A percentile compares a stretch with the other conserved stretches of the same genome.
These are phyloP conservation scores for Calamus simplicifolius DNA, from an alignment of 176 grass and related monocot species.

Conservation along the genomic window DNA sequence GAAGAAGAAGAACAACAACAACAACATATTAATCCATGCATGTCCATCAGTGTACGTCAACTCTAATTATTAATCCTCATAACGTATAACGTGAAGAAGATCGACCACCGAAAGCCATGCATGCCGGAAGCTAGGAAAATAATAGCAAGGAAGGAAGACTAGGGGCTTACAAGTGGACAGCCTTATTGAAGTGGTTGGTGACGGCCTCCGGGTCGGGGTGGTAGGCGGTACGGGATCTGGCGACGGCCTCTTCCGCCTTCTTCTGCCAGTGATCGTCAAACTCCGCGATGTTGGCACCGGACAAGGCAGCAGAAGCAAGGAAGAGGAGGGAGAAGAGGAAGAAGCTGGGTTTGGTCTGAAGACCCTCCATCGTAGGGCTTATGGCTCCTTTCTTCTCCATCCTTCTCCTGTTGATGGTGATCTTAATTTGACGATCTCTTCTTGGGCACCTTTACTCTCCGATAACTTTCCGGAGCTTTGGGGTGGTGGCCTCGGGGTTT, in stretches of 20 bases:
- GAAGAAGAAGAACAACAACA: no score
- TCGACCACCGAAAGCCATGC: no score
- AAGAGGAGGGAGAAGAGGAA: constrained; percentile 20
- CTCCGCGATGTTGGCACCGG: constrained; percentile 10
- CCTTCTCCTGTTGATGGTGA: no score
- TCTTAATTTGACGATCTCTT: no score
- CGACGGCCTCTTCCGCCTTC: constrained; percentile 23
- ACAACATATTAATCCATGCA: no score
- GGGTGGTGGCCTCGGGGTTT: no score
- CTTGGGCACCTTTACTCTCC: no score
- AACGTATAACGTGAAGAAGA: background rate
- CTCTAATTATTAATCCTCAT: background rate
- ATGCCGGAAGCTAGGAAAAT: no score
- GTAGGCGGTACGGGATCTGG: constrained; percentile 24
- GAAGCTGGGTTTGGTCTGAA: background rate
- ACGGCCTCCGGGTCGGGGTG: constrained; percentile 26
- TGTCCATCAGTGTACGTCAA: background rate
- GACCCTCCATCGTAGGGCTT: background rate
- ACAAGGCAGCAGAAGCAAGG: background rate
- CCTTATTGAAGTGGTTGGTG: constrained; percentile 34
- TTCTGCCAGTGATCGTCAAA: constrained; percentile 49
- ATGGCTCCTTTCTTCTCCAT: no score
- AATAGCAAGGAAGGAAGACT: no score
- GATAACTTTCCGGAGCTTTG: no score
- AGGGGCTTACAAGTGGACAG: constrained; percentile 26